These are phyloP conservation scores for Ailanthus altissimus DNA, from an alignment of 345 rosid species.

Conservation along the genomic window DNA sequence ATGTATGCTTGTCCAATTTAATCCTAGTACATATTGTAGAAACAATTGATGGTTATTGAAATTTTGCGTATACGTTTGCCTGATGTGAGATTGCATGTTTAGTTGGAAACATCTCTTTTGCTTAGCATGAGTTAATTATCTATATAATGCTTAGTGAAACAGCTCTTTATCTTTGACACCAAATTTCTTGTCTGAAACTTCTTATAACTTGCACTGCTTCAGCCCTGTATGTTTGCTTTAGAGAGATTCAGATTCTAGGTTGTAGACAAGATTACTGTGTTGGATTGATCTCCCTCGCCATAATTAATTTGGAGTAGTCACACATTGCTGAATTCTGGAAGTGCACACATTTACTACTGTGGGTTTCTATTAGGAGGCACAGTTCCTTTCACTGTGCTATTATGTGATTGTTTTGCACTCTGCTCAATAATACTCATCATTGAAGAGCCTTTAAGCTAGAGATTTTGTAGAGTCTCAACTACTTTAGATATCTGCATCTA, in stretches of 20 bases:
- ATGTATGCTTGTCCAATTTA: neutral
- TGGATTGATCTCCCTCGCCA: neutral
- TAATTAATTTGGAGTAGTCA: neutral
- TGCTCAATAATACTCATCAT: neutral
- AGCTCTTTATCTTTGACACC: neutral
- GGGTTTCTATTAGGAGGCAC: neutral
- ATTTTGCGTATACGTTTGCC: neutral
- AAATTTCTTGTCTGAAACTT: neutral
- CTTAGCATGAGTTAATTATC: neutral
- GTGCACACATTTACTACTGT: neutral
- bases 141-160: neutral
- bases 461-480: neutral
- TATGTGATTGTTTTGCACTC: neutral
- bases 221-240: neutral
- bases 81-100: neutral
- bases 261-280: neutral
- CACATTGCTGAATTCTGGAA: neutral
- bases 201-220: neutral
- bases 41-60: neutral
- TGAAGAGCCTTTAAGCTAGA: neutral
- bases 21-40: neutral
- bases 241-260: neutral
- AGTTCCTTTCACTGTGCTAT: neutral
- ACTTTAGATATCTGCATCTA: neutral
- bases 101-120: neutral